These are phyloP conservation scores for Fraxinus nigra DNA, from an alignment of 305 asterid species.

Conservation along the genomic window DNA sequence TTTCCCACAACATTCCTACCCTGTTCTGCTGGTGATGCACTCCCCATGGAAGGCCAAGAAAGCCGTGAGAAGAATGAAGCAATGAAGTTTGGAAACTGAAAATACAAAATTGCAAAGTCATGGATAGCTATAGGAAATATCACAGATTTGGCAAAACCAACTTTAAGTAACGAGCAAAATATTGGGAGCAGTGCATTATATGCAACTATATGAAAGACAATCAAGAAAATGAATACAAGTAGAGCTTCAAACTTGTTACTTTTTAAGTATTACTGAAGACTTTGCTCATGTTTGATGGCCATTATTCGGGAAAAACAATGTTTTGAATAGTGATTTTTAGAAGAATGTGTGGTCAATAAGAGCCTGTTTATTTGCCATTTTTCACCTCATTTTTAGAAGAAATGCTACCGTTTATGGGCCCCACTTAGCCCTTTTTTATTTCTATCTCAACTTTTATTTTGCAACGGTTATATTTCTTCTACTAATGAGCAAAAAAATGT, in stretches of 20 bases:
- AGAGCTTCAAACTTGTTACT: neutral
- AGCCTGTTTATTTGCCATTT: too few relatives aligned
- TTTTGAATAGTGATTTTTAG: too few relatives aligned
- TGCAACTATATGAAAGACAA: neutral
- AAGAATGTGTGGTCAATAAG: too few relatives aligned
- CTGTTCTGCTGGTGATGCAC: slow-evolving; percentile 50
- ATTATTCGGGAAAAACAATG: too few relatives aligned
- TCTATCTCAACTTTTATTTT: too few relatives aligned
- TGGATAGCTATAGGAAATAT: slow-evolving; percentile 2
- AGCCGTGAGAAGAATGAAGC: slow-evolving; percentile 79
- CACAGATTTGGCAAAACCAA: slow-evolving; percentile 8
- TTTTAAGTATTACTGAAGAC: neutral
- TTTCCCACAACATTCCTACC: slow-evolving; percentile 59
- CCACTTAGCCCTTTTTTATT: too few relatives aligned
- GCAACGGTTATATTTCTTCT: too few relatives aligned
- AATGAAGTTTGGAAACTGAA: slow-evolving; percentile 77
- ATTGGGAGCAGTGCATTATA: neutral
- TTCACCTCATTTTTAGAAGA: too few relatives aligned
- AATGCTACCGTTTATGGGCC: too few relatives aligned
- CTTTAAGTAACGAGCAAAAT: neutral
- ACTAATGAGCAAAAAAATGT: too few relatives aligned
- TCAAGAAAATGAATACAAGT: neutral
- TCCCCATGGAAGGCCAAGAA: slow-evolving; percentile 65
- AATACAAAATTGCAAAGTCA: slow-evolving; percentile 28
- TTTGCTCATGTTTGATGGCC: too few relatives aligned